These are phyloP conservation scores for Aspergillus sclerotioniger DNA, from an alignment of 495 filamentous ascomycete species.

Conservation along the genomic window DNA sequence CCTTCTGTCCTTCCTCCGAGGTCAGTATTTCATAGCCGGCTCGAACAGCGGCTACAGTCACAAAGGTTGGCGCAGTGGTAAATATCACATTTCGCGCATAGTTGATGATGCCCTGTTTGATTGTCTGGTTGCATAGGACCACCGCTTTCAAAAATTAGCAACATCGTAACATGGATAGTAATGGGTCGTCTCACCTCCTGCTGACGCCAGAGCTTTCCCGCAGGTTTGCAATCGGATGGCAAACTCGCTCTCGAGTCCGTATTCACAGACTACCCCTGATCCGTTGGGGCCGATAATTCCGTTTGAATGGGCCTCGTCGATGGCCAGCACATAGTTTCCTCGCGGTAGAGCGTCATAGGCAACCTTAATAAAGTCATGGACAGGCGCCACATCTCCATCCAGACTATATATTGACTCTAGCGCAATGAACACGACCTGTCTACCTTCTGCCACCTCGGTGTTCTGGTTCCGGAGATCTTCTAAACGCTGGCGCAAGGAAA, in stretches of 20 bases:
- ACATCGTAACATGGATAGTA: neutral
- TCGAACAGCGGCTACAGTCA: slow-evolving; percentile 31
- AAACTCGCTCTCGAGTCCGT: slow-evolving; percentile 56
- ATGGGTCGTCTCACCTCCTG: slow-evolving; percentile 51
- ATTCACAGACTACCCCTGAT: slow-evolving; percentile 54
- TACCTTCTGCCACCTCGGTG: slow-evolving; percentile 12
- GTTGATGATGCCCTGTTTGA: slow-evolving; percentile 28
- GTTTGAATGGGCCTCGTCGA: slow-evolving; percentile 69
- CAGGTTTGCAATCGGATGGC: slow-evolving; percentile 63
- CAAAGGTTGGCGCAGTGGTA: slow-evolving; percentile 33
- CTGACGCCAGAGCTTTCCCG: slow-evolving; percentile 63
- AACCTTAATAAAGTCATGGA: slow-evolving; percentile 48
- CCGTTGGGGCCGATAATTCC: slow-evolving; percentile 58
- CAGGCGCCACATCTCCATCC: slow-evolving; percentile 64
- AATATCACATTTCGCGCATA: slow-evolving; percentile 35
- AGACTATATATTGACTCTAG: slow-evolving; percentile 70
- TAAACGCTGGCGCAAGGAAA: slow-evolving; percentile 30
- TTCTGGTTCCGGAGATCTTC: slow-evolving; percentile 12
- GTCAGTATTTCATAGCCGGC: slow-evolving; percentile 30
- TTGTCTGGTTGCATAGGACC: slow-evolving; percentile 26
- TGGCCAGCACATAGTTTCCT: slow-evolving; percentile 55
- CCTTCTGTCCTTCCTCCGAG: slow-evolving; percentile 14
- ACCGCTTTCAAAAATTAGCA: neutral
- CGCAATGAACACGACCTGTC: slow-evolving; percentile 48
- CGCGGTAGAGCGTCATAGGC: slow-evolving; percentile 49